A percentile compares a stretch with the other conserved stretches of the same genome.
phyloP scores from a whole-genome alignment of 805 yeast species.

The Cyberlindnera mrakii region DNA sequence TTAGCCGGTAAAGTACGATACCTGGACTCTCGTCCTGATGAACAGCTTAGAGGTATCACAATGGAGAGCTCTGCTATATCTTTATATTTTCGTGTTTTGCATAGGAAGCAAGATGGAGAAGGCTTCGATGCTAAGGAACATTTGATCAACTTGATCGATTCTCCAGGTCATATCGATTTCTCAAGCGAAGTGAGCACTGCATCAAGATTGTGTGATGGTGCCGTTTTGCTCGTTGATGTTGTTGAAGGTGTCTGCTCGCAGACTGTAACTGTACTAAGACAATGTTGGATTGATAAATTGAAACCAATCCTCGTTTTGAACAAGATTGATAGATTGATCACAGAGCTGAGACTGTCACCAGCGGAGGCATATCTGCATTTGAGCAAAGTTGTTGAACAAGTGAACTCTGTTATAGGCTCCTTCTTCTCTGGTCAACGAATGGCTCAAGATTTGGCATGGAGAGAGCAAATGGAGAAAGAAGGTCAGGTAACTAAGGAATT shows the following conservation, averaged over 20 bases:
- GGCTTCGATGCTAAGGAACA: slow-evolving; percentile 55
- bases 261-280: slow-evolving; percentile 89
- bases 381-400: slow-evolving; percentile 78
- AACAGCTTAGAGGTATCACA: slow-evolving; percentile 92
- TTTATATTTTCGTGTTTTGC: slow-evolving; percentile 72
- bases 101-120: slow-evolving; percentile 34
- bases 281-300: slow-evolving; percentile 90
- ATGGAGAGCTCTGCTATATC: slow-evolving; percentile 97
- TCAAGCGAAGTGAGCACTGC: slow-evolving; percentile 95
- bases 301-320: slow-evolving; percentile 85
- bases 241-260: slow-evolving; percentile 99
- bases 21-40: slow-evolving; percentile 91
- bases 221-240: slow-evolving; percentile 89
- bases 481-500: slow-evolving; percentile 42
- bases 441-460: slow-evolving; percentile 76
- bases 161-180: slow-evolving; percentile 99
- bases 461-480: slow-evolving; percentile 51
- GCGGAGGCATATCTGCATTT: slow-evolving; percentile 81
- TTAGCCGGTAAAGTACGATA: slow-evolving; percentile 94
- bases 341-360: slow-evolving; percentile 78
- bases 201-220: slow-evolving; percentile 94
- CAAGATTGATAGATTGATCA: slow-evolving; percentile 81
- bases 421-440: slow-evolving; percentile 90
- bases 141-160: slow-evolving; percentile 86
- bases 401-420: slow-evolving; percentile 89